Conservation (phyloP, 179 eudicot species). For the Spinacia oleracea region DNA sequence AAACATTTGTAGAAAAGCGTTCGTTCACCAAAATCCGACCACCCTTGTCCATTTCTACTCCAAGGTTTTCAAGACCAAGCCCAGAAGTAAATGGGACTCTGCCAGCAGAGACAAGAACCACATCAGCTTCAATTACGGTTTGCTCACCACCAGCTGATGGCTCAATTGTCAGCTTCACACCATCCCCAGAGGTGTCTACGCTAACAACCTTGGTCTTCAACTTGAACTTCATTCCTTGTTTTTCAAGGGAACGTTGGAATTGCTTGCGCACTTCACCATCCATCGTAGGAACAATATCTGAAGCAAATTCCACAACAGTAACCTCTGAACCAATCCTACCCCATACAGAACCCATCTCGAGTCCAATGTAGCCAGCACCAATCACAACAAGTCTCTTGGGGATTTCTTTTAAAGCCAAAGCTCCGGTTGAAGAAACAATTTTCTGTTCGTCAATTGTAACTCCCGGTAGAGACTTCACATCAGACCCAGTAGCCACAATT, state of each 20-base stretch:
- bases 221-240: slow-evolving; percentile 91
- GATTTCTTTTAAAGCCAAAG: slow-evolving; percentile 71
- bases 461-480: slow-evolving; percentile 86
- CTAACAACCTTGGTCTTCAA: slow-evolving; percentile 90
- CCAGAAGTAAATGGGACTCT: slow-evolving; percentile 80
- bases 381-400: slow-evolving; percentile 86
- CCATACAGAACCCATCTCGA: slow-evolving; percentile 98
- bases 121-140: slow-evolving; percentile 76
- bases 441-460: slow-evolving; percentile 81
- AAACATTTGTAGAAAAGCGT: slow-evolving; percentile 65
- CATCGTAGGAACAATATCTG: slow-evolving; percentile 90
- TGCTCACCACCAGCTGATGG: slow-evolving; percentile 91
- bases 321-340: slow-evolving; percentile 92
- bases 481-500: slow-evolving; percentile 90
- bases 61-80: slow-evolving; percentile 66
- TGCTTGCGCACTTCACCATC: slow-evolving; percentile 86
- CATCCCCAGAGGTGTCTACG: slow-evolving; percentile 58
- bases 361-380: slow-evolving; percentile 96
- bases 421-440: slow-evolving; percentile 93
- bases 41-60: slow-evolving; percentile 76
- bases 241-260: slow-evolving; percentile 86
- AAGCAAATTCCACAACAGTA: slow-evolving; percentile 84
- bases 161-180: slow-evolving; percentile 70
- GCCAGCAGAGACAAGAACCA: slow-evolving; percentile 89
- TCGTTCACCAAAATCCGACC: slow-evolving; percentile 77